A percentile compares a stretch with the other conserved stretches of the same genome.
phyloP scores from a whole-genome alignment of 768 basidiomycete species.

The Boletellus ananas region DNA sequence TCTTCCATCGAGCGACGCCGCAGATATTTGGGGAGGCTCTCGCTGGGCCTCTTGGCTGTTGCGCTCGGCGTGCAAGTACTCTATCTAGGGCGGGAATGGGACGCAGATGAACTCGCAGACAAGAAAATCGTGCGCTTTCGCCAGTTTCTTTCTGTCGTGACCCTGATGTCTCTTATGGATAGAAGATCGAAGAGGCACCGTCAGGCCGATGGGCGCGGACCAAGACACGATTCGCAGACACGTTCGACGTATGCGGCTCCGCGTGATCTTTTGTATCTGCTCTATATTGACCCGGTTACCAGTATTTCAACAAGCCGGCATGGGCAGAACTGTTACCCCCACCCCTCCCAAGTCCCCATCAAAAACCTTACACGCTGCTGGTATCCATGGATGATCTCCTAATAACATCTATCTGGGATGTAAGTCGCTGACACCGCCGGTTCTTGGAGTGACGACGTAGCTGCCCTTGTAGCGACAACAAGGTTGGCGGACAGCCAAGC shows the following conservation, averaged over 20 bases:
- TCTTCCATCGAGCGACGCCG: conserved; percentile 76
- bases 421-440: conserved; percentile 42
- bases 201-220: conserved; percentile 64
- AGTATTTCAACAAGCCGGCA: conserved; percentile 91
- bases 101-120: conserved; percentile 60
- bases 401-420: conserved; percentile 93
- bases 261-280: neutral
- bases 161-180: too few relatives aligned
- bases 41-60: conserved; percentile 51
- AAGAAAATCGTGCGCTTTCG: too few relatives aligned
- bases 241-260: conserved; percentile 59
- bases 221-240: conserved; percentile 53
- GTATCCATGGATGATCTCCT: conserved; percentile 91
- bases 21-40: conserved; percentile 50
- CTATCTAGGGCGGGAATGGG: conserved; percentile 79
- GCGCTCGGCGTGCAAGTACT: conserved; percentile 53
- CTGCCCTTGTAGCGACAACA: conserved; percentile 65
- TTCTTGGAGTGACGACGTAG: neutral
- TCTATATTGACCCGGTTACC: conserved; percentile 29
- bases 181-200: conserved; percentile 56
- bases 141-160: too few relatives aligned
- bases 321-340: conserved; percentile 92
- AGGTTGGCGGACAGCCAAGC: conserved; percentile 97
- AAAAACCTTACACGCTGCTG: conserved; percentile 89
- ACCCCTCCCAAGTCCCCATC: conserved; percentile 73